phyloP scores from a whole-genome alignment of 768 basidiomycete genomes.

The Agaricus blazei region DNA sequence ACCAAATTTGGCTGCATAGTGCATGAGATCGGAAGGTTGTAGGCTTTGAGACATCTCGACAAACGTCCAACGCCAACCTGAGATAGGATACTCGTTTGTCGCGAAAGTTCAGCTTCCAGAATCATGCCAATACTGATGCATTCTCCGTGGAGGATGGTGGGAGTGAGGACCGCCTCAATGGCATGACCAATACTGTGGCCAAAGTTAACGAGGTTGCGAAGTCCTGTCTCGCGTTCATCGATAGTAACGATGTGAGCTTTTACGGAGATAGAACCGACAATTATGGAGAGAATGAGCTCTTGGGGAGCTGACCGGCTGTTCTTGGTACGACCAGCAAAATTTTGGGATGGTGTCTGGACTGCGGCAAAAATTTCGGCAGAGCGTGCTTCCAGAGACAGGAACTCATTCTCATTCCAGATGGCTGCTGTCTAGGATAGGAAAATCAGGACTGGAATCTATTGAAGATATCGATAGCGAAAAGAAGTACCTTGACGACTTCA shows the following conservation, averaged over 20 bases:
- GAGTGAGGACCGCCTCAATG: constrained; percentile 93
- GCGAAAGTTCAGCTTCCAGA: constrained; percentile 90
- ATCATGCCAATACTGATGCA: constrained; percentile 96
- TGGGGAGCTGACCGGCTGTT: constrained; percentile 70
- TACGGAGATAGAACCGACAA: constrained; percentile 89
- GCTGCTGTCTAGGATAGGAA: constrained; percentile 77
- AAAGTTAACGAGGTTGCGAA: constrained; percentile 98
- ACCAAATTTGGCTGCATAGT: constrained; percentile 79
- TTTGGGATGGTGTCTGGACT: constrained; percentile 66
- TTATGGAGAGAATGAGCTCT: constrained; percentile 83
- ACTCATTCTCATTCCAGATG: constrained; percentile 95
- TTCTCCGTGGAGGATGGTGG: constrained; percentile 92
- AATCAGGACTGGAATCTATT: background rate
- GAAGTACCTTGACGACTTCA: constrained; percentile 87
- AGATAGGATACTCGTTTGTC: constrained; percentile 80
- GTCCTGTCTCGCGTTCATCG: constrained; percentile 93
- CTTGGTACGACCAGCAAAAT: constrained; percentile 52
- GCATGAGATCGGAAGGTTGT: constrained; percentile 71
- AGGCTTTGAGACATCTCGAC: constrained; percentile 80
- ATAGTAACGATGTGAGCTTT: constrained; percentile 97
- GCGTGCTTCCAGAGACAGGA: constrained; percentile 81
- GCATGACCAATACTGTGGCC: constrained; percentile 99
- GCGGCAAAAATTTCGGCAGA: constrained; percentile 83
- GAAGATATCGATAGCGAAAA: background rate
- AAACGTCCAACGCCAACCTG: constrained; percentile 93